Base-by-base conservation (phyloP, 495 filamentous ascomycete species). In the Talaromyces wortmannii region DNA sequence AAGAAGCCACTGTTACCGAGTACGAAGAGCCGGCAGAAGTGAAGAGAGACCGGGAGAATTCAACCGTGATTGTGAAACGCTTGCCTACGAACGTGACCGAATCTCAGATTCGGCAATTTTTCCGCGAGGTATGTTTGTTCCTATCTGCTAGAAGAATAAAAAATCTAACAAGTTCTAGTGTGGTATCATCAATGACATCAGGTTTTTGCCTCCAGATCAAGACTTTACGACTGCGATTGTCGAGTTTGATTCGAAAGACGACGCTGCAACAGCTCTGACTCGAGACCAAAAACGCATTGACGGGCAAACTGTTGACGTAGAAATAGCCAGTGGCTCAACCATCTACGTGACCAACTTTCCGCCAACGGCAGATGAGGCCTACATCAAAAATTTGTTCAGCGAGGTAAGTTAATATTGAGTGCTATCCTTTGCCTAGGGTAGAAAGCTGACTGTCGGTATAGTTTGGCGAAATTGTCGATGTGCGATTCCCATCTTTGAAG, bases 301-400 rank as follows among this genome's bases (percentile, higher is more conserved):
- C 48, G 85, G 83, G 7, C 73, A 80, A 30, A 76, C 81, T 47
- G 87, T 98, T 44, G 76, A 82, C 50, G 87, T 97, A 23, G 76
- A 81, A 42, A 68, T 88, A 36, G 92, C 85, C 31, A 81, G 84
- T 16, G 83, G 83, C 46, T 80, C 88, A 59, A 96, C 89, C 5
- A 71, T 98, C 16, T 98, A 84, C 66, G 88, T 97, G 3, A 86
- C 91, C 29, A 98, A 97, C 63, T 97, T 90, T 64, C 90, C 92
- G 5, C 86, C 91, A 13, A 78, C 84, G 13, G 88, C 91, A 15
- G 90, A 95, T 67, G 94, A 96, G 59, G 65, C 72, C 2, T 94
- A 83, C 63, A 83, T 98, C 50, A 87, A 83, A 48, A 67, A 83
- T 53, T 77, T 96, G 17, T 95, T 97, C 68, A 72, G 80, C 57